Evolutionary conservation across 2,329 filamentous ascomycete genomes (phyloP).

Genomic region (Xylaria sp.): DNA sequence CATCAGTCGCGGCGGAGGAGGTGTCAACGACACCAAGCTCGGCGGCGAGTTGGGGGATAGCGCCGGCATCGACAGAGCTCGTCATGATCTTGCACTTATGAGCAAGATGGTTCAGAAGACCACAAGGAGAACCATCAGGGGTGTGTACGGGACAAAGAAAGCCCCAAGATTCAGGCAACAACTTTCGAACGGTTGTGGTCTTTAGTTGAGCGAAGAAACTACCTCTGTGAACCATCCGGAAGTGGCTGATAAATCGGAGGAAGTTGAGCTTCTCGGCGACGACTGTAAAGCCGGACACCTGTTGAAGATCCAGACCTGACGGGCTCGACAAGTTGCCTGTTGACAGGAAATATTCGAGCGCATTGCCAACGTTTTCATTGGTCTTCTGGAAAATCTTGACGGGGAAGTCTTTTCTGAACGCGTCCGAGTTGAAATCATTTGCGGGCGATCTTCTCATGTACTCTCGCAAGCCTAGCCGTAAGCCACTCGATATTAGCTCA

Average conservation of each 20-base stretch:
- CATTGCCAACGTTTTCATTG: slow-evolving; percentile 86
- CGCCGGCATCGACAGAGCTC: slow-evolving; percentile 72
- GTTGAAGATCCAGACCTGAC: slow-evolving; percentile 91
- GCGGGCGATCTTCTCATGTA: slow-evolving; percentile 61
- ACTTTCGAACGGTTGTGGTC: slow-evolving; percentile 94
- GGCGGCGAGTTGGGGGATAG: slow-evolving; percentile 73
- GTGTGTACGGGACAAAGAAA: slow-evolving; percentile 98
- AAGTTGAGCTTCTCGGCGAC: slow-evolving; percentile 99
- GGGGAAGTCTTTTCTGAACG: slow-evolving; percentile 81
- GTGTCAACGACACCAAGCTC: slow-evolving; percentile 79
- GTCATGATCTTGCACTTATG: slow-evolving; percentile 95
- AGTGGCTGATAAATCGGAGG: slow-evolving; percentile 96
- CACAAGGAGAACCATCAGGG: slow-evolving; percentile 93
- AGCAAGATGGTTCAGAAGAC: slow-evolving; percentile 90
- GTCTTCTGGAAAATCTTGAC: slow-evolving; percentile 77
- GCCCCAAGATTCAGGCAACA: slow-evolving; percentile 96
- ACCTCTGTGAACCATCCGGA: slow-evolving; percentile 98
- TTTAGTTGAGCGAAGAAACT: slow-evolving; percentile 98
- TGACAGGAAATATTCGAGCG: slow-evolving; percentile 92
- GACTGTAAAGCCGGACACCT: slow-evolving; percentile 92
- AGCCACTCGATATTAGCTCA: slow-evolving; percentile 72
- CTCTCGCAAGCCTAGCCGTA: slow-evolving; percentile 61
- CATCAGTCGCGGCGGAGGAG: slow-evolving; percentile 78
- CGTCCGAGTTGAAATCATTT: slow-evolving; percentile 76
- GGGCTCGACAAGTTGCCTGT: slow-evolving; percentile 93